Evolutionary conservation across 192 early-diverging fungal genomes (phyloP).

Genomic region (Cladochytrium replicatum): DNA sequence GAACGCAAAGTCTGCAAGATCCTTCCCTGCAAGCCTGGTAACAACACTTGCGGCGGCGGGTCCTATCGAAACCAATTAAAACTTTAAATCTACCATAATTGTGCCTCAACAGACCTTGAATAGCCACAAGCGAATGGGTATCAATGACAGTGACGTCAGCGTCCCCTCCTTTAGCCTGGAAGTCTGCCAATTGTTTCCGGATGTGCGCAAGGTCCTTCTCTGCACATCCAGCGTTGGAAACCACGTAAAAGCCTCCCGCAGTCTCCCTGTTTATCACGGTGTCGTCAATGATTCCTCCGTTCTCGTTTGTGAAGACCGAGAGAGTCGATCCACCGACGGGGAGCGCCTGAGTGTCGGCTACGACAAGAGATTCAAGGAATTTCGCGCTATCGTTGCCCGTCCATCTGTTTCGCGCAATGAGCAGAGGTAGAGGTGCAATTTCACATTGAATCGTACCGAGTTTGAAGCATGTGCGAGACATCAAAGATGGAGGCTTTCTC

Average conservation of each 20-base stretch:
- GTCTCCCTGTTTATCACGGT: slow-evolving; percentile 84
- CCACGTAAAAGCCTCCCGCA: slow-evolving; percentile 71
- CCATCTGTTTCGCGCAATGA: slow-evolving; percentile 35
- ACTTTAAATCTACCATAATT: slow-evolving; percentile 2
- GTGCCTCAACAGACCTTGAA: slow-evolving; percentile 81
- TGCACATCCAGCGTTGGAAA: slow-evolving; percentile 93
- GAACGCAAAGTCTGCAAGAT: slow-evolving; percentile 70
- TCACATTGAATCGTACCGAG: slow-evolving; percentile 38
- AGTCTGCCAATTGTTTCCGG: slow-evolving; percentile 58
- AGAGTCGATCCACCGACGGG: slow-evolving; percentile 72
- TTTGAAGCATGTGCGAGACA: slow-evolving; percentile 98
- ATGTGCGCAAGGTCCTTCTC: slow-evolving; percentile 93
- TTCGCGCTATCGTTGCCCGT: slow-evolving; percentile 75
- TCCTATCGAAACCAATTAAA: slow-evolving; percentile 15
- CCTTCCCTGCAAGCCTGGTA: slow-evolving; percentile 40
- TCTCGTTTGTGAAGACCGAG: slow-evolving; percentile 90
- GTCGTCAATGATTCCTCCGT: slow-evolving; percentile 97
- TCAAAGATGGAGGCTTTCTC: slow-evolving; percentile 89
- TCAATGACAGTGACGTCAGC: slow-evolving; percentile 79
- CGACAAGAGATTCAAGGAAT: slow-evolving; percentile 82
- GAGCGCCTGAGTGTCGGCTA: slow-evolving; percentile 75
- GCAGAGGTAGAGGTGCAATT: not conserved
- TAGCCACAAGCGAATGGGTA: slow-evolving; percentile 77
- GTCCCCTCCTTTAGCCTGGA: slow-evolving; percentile 84
- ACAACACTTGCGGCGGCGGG: slow-evolving; percentile 71